A percentile compares a stretch with the other conserved stretches of the same genome.
Evolutionary conservation across 1,284 basidiomycete genomes (phyloP).

Genomic region (Tilletia indica): DNA sequence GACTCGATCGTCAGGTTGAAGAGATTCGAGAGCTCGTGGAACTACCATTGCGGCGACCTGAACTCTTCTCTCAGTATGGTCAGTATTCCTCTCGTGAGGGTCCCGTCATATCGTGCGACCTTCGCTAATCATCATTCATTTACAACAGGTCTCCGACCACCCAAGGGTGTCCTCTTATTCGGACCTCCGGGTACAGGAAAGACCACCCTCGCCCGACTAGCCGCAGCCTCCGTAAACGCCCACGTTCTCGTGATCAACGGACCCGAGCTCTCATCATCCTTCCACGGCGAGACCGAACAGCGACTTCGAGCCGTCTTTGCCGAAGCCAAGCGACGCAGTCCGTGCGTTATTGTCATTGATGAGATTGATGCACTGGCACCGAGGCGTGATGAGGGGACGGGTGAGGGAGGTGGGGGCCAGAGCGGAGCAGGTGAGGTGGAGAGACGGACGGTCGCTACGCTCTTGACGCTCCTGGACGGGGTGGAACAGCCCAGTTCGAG

Average conservation of each 20-base stretch:
- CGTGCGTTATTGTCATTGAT: slow-evolving; percentile 84
- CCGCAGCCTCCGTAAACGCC: slow-evolving; percentile 43
- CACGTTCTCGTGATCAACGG: slow-evolving; percentile 70
- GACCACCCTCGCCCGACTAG: slow-evolving; percentile 52
- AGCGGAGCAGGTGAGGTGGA: slow-evolving; percentile 70
- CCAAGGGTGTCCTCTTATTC: slow-evolving; percentile 52
- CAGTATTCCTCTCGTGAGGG: slow-evolving; percentile 64
- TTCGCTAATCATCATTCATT: slow-evolving; percentile 45
- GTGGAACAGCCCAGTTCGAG: slow-evolving; percentile 59
- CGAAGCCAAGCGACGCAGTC: slow-evolving; percentile 75
- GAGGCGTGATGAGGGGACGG: slow-evolving; percentile 72
- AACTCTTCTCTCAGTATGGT: slow-evolving; percentile 86
- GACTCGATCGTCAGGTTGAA: slow-evolving; percentile 80
- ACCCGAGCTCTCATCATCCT: slow-evolving; percentile 87
- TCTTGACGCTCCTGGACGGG: slow-evolving; percentile 92
- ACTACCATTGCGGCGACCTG: slow-evolving; percentile 83
- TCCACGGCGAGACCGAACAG: slow-evolving; percentile 93
- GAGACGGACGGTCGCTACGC: slow-evolving; percentile 88
- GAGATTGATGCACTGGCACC: slow-evolving; percentile 96
- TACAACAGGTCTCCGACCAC: slow-evolving; percentile 37
- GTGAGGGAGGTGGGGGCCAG: slow-evolving; percentile 31
- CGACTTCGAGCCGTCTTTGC: slow-evolving; percentile 83
- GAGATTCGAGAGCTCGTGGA: slow-evolving; percentile 91
- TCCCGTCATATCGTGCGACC: slow-evolving; percentile 71
- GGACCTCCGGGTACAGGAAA: slow-evolving; percentile 56